Evolutionary conservation across 768 basidiomycete genomes (phyloP).

Genomic region (Nevesoporus exiguus): DNA sequence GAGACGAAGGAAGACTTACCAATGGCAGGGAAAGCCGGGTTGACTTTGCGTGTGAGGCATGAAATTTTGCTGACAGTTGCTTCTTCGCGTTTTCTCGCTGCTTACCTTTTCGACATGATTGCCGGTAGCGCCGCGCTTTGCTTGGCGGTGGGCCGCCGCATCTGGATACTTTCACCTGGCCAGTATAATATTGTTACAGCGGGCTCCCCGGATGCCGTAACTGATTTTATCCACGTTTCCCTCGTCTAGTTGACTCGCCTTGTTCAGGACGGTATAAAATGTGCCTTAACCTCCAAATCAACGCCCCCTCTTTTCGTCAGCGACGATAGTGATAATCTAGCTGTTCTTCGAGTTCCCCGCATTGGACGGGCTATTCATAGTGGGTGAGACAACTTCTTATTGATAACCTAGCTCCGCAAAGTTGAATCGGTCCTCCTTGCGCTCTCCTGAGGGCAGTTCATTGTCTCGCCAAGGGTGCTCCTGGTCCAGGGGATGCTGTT

Average conservation of each 20-base stretch:
- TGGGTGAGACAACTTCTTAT: slow-evolving; percentile 24
- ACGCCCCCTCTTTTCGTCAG: not conserved
- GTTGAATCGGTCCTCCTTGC: not conserved
- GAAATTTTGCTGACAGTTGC: not conserved
- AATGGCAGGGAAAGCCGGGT: not conserved
- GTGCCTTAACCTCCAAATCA: slow-evolving; percentile 4
- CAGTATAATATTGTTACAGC: not conserved
- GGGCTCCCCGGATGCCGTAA: not conserved
- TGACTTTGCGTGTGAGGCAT: not conserved
- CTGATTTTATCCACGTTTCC: not conserved
- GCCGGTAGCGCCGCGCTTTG: not conserved
- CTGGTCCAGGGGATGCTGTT: not conserved
- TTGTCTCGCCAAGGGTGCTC: slow-evolving; percentile 2
- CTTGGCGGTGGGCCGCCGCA: not conserved
- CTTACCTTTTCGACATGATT: slow-evolving; percentile 5
- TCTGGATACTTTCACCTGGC: not conserved
- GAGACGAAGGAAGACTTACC: not conserved
- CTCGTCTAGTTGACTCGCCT: not conserved
- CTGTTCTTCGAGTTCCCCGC: slow-evolving; percentile 13
- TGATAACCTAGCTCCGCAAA: slow-evolving; percentile 16
- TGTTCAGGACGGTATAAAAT: slow-evolving; percentile 13
- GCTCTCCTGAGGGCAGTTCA: not conserved
- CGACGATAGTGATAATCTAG: slow-evolving; percentile 13
- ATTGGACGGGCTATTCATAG: slow-evolving; percentile 18
- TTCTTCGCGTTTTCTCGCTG: not conserved